A percentile compares a stretch with the other conserved stretches of the same genome.
Evolutionary conservation across 495 filamentous ascomycete genomes (phyloP).

Genomic region (Chlorociboria aeruginascens): DNA sequence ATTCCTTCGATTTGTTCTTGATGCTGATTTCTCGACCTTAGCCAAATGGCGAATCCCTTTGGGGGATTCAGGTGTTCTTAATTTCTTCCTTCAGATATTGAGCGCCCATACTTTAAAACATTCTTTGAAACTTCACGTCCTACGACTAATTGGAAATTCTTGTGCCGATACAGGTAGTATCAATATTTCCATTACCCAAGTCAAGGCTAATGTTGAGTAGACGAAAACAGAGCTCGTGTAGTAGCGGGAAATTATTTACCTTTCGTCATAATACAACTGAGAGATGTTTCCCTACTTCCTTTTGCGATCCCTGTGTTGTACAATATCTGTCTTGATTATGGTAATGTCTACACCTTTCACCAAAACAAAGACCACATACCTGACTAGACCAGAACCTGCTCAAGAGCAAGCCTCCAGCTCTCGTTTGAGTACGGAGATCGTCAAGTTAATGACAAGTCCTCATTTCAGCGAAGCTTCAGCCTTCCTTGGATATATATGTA

Average conservation of each 20-base stretch:
- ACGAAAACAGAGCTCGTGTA: constrained; percentile 60
- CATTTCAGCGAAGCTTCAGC: constrained; percentile 18
- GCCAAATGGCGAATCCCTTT: constrained; percentile 51
- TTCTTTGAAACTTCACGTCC: constrained; percentile 35
- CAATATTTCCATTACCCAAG: not conserved
- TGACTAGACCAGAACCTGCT: constrained; percentile 32
- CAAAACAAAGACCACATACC: not conserved
- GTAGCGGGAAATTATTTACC: constrained; percentile 44
- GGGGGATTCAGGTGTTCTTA: constrained; percentile 55
- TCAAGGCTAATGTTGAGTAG: constrained; percentile 25
- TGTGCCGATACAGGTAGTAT: constrained; percentile 64
- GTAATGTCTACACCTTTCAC: constrained; percentile 28
- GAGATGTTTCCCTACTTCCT: constrained; percentile 35
- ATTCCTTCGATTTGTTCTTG: too few species aligned
- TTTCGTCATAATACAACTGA: constrained; percentile 40
- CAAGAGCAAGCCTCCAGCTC: constrained; percentile 37
- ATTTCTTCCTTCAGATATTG: constrained; percentile 49
- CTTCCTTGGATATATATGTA: constrained; percentile 29
- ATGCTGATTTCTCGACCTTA: constrained; percentile 14
- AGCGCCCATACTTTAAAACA: constrained; percentile 24
- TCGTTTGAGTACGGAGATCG: constrained; percentile 26
- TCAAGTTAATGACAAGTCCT: constrained; percentile 27
- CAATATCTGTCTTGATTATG: constrained; percentile 66
- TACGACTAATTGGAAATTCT: constrained; percentile 67
- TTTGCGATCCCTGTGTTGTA: constrained; percentile 57